Percentiles rank a stretch among this genome's conserved stretches.
Conservation (phyloP, 345 rosid species). For the Eucalyptus sp. region DNA sequence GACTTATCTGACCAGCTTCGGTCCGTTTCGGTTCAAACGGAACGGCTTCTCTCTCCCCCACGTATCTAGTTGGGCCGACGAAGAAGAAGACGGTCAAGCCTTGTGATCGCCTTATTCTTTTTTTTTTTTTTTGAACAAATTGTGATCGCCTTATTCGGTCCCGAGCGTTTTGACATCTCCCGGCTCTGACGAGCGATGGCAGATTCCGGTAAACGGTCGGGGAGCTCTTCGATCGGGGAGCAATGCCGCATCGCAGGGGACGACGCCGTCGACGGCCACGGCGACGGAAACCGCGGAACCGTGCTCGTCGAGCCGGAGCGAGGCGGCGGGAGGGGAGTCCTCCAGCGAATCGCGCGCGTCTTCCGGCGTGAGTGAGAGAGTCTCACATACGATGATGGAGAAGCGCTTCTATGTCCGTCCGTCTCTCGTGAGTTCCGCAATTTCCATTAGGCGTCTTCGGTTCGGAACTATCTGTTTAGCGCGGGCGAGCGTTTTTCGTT, state of each 20-base stretch:
- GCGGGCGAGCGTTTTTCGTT: not conserved
- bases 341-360: not conserved
- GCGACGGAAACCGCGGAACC: not conserved
- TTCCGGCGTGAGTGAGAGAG: not conserved
- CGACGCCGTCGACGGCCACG: not conserved
- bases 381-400: not conserved
- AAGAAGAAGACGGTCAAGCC: not conserved
- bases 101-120: not conserved
- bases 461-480: not conserved
- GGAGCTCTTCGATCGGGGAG: not conserved
- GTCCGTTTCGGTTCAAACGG: not conserved
- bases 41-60: not conserved
- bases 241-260: not conserved
- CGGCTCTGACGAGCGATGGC: not conserved
- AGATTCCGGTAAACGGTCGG: not conserved
- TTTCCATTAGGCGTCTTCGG: not conserved
- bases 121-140: too few species aligned
- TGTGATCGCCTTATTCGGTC: not conserved
- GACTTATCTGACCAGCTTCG: not conserved
- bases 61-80: not conserved
- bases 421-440: not conserved
- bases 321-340: not conserved
- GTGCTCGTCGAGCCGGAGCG: not conserved
- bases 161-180: not conserved
- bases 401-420: not conserved